Conservation (phyloP, 1,139 yeast species). For the Hansenula lynferdii region DNA sequence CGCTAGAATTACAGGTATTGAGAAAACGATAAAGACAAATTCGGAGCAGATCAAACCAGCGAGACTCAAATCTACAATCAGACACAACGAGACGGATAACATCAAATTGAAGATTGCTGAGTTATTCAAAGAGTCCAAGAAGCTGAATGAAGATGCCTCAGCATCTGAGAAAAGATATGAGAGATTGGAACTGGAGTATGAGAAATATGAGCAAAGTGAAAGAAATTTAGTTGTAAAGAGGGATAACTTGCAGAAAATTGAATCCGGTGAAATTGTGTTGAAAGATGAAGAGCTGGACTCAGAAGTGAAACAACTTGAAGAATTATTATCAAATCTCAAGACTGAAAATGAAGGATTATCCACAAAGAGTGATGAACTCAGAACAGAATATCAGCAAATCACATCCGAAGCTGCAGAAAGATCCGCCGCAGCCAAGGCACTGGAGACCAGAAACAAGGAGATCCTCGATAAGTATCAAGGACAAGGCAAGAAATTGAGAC, state of each 20-base stretch:
- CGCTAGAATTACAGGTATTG: constrained; percentile 32
- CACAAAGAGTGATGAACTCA: constrained; percentile 35
- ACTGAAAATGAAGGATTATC: constrained; percentile 27
- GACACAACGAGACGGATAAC: constrained; percentile 47
- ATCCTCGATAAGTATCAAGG: constrained; percentile 38
- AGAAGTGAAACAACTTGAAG: constrained; percentile 28
- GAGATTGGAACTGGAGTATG: constrained; percentile 35
- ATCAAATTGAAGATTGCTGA: constrained; percentile 43
- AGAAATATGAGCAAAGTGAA: constrained; percentile 21
- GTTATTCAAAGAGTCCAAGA: constrained; percentile 41
- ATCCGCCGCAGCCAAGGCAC: constrained; percentile 30
- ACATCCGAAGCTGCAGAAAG: constrained; percentile 54
- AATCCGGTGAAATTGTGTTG: constrained; percentile 14
- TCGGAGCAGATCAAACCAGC: constrained; percentile 27
- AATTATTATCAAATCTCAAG: constrained; percentile 27
- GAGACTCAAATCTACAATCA: constrained; percentile 40
- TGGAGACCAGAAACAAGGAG: constrained; percentile 27
- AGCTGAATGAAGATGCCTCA: constrained; percentile 43
- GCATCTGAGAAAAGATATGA: constrained; percentile 43
- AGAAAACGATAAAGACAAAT: constrained; percentile 26
- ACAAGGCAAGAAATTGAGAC: constrained; percentile 36
- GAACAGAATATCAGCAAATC: constrained; percentile 46
- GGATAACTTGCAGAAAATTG: constrained; percentile 9
- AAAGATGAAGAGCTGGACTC: constrained; percentile 26
- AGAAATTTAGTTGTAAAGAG: constrained; percentile 16